A percentile compares a stretch with the other conserved stretches of the same genome.
Conservation (phyloP, 768 basidiomycete genomes). For the Exsudoporus frostii region DNA sequence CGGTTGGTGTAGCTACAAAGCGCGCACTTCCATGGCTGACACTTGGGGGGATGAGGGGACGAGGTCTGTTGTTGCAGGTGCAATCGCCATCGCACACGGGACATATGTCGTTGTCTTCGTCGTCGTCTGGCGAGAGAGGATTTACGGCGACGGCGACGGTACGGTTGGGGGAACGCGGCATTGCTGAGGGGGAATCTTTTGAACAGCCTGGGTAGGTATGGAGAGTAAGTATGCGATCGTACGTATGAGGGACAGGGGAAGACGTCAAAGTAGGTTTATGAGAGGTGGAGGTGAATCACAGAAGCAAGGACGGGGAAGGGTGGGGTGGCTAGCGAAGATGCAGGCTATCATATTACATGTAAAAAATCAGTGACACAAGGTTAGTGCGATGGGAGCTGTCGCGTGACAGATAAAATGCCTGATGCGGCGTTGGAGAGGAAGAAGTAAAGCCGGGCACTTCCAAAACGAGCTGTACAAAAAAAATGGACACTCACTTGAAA, state of each 20-base stretch:
- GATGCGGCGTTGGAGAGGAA: conserved; percentile 23
- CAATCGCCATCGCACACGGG: conserved; percentile 90
- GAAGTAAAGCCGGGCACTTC: conserved; percentile 19
- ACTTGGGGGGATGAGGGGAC: conserved; percentile 31
- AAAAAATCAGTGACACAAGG: conserved; percentile 34
- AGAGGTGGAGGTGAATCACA: conserved; percentile 17
- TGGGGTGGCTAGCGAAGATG: conserved; percentile 8
- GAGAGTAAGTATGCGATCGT: conserved; percentile 24
- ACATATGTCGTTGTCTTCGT: conserved; percentile 85
- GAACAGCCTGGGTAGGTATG: conserved; percentile 33
- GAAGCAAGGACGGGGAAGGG: conserved; percentile 20
- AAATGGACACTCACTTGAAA: conserved; percentile 28
- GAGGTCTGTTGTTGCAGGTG: conserved; percentile 60
- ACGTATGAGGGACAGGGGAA: conserved; percentile 21
- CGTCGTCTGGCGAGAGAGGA: conserved; percentile 44
- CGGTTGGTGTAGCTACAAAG: conserved; percentile 37
- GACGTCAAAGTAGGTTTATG: conserved; percentile 28
- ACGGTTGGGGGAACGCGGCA: conserved; percentile 69
- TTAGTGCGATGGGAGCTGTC: conserved; percentile 32
- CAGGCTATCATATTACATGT: conserved; percentile 36
- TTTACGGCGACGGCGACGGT: conserved; percentile 51
- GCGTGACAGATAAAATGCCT: conserved; percentile 35
- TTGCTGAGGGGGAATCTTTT: conserved; percentile 55
- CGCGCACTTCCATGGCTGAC: conserved; percentile 34
- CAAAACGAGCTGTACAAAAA: conserved; percentile 24